Evolutionary conservation across 2,329 filamentous ascomycete genomes (phyloP), one percentile per base, ranked within the genome.

Genomic region (Fusarium dimerum): DNA sequence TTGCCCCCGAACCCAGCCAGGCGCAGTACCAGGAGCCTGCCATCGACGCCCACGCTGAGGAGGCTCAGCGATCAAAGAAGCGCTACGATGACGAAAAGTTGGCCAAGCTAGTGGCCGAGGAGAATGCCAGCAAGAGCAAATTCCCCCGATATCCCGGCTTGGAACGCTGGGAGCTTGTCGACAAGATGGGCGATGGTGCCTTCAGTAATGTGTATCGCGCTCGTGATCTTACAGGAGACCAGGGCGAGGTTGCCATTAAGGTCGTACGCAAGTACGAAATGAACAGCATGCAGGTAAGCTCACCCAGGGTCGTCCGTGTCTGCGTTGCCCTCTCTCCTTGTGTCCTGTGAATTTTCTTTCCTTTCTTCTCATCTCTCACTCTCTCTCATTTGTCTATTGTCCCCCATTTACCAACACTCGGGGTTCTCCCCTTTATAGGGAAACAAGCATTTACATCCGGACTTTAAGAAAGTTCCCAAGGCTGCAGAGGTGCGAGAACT

Each of bases 181-280:
- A 96, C 75, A 97, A 97, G 82, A 99, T 99, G 93, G 94, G 94
- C 60, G 94, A 97, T 64, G 94, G 94, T 56, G 94, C 94, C 55
- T 99, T 99, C 80, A 97, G 93, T 78, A 97, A 97, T 68, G 94
- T 99, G 60, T 99, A 97, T 74, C 87, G 90, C 39, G 94, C 94
- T 38, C 83, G 81, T 62, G 94, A 99, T 71, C 71, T 76, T 43
- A 81, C 85, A 6, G 88, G 89, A 40, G 79, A 86, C 57, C 82
- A 83, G 57, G 85, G 84, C 61, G 88, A 97, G 70, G 92, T 94
- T 34, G 94, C 93, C 64, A 97, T 99, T 81, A 99, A 99, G 75
- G 94, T 99, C 47, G 94, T 99, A 59, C 89, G 94, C 68, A 97
- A 97, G 77, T 97, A 91, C 71, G 94, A 99, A 76, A 97, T 99